These are phyloP conservation scores for Heracleum sosnowskyi DNA, from an alignment of 129 eudicot genomes.

Conservation along the genomic window DNA sequence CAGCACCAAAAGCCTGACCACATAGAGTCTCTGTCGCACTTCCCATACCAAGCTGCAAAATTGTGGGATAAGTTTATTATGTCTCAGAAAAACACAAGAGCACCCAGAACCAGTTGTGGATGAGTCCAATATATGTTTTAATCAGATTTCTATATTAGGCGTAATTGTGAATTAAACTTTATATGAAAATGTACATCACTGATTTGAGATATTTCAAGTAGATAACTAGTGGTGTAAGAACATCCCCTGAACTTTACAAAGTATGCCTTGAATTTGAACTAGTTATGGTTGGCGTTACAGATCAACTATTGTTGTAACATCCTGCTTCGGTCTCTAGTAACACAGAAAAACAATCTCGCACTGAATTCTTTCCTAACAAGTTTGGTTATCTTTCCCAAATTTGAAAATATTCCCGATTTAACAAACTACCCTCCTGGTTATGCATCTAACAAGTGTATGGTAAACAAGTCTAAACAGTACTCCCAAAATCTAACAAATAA, in stretches of 20 bases:
- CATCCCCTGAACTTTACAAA: not conserved
- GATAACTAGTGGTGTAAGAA: not conserved
- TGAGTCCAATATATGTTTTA: not conserved
- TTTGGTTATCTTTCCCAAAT: too few species aligned
- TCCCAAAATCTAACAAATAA: too few species aligned
- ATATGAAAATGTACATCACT: not conserved
- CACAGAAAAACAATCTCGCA: too few species aligned
- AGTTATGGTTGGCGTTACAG: not conserved
- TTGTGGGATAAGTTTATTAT: not conserved
- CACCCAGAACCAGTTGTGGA: not conserved
- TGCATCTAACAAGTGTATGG: too few species aligned
- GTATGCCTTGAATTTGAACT: not conserved
- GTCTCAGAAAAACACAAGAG: not conserved
- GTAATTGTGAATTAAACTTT: not conserved
- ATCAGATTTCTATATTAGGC: not conserved
- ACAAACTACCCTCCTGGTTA: too few species aligned
- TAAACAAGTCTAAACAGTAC: too few species aligned
- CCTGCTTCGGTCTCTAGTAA: too few species aligned
- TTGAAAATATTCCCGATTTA: too few species aligned
- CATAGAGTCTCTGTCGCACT: constrained; percentile 70
- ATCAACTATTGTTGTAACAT: too few species aligned
- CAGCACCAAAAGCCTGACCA: constrained; percentile 70
- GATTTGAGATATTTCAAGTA: not conserved
- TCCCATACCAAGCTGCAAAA: constrained; percentile 66
- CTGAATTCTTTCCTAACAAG: too few species aligned